Evolutionary conservation across 1,139 yeast species (phyloP).

Genomic region (Pichia sp.): DNA sequence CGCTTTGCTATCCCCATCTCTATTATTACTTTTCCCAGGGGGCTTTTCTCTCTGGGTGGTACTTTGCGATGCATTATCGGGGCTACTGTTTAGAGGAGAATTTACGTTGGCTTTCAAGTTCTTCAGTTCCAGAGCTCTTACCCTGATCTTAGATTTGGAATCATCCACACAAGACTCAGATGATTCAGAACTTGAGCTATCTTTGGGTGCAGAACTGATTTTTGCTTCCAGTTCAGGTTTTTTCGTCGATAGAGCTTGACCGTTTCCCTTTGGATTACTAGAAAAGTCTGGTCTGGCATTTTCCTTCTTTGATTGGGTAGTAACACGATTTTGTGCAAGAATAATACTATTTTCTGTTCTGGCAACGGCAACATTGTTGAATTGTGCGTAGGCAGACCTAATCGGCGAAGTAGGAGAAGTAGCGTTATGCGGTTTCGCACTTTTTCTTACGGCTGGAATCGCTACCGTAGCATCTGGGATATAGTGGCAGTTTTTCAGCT

Average conservation of each 20-base stretch:
- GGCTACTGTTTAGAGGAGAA: background rate
- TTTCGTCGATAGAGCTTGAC: too few relatives aligned
- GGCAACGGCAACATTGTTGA: background rate
- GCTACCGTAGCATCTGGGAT: constrained; percentile 12
- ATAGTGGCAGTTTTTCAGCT: constrained; percentile 16
- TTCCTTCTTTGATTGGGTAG: too few relatives aligned
- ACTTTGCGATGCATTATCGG: too few relatives aligned
- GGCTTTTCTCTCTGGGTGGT: background rate
- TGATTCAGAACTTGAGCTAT: background rate
- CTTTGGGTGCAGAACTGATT: background rate
- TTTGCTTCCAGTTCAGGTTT: background rate
- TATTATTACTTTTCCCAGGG: background rate
- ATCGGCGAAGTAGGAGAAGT: background rate
- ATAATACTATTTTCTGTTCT: background rate
- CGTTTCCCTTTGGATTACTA: too few relatives aligned
- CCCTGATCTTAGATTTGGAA: background rate
- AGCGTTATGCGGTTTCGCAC: background rate
- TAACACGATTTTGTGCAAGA: too few relatives aligned
- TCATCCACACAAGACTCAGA: background rate
- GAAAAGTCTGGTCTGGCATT: too few relatives aligned
- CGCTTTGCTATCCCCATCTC: background rate
- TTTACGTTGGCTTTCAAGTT: background rate
- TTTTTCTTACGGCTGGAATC: constrained; percentile 7
- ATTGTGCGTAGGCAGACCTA: background rate
- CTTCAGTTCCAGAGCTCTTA: background rate